Evolutionary conservation across 2,329 filamentous ascomycete species (phyloP), one percentile per base, ranked within the genome.

Genomic region (Neurospora sp.): DNA sequence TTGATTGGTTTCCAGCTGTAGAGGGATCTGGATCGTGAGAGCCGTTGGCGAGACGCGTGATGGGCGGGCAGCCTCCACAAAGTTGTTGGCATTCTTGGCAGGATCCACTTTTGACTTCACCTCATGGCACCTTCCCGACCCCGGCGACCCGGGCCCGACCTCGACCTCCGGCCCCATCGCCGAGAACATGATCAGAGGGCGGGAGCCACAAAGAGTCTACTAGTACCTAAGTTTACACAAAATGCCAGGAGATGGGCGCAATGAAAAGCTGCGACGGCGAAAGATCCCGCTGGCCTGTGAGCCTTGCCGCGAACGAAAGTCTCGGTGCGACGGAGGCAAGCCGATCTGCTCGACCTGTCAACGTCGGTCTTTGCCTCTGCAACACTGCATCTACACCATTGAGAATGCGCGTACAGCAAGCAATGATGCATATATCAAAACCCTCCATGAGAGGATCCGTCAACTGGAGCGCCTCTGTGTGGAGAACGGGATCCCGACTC

Each of bases 281-380:
- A 73, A 74, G 67, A 77, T 82, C n/a, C 75, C 79, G 1, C 74
- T 82, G 6, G 81, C 81, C 15, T 83, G 82, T 70, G 80, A 82
- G 69, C 77, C 79, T 3, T 83, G 82, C 68, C 76, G 81, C 37
- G 78, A 80, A 68, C 79, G 80, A 66, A 83, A 83, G 71, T 75
- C 79, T 5, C 78, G 80, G 1, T 83, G 81, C 69, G 81, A 83
- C 71, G 81, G 81, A 23, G 75, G 69, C n/a, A 82, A 82, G 72
- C 82, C 82, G 33, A 79, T 83, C 12, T 83, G 82, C 74, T 80
- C 78, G n/a, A 78, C 79, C 2, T 83, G 82, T 68, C 74, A 74
- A 57, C 77, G 78, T 12, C 78, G 80, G 12, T 76, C 75, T 1
- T 75, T 79, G 36, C 71, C 72, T 3, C 71, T 79, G 6, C 76